These are phyloP conservation scores for Simplicillium aogashimaense DNA, from an alignment of 2,329 filamentous ascomycete species.

Conservation along the genomic window DNA sequence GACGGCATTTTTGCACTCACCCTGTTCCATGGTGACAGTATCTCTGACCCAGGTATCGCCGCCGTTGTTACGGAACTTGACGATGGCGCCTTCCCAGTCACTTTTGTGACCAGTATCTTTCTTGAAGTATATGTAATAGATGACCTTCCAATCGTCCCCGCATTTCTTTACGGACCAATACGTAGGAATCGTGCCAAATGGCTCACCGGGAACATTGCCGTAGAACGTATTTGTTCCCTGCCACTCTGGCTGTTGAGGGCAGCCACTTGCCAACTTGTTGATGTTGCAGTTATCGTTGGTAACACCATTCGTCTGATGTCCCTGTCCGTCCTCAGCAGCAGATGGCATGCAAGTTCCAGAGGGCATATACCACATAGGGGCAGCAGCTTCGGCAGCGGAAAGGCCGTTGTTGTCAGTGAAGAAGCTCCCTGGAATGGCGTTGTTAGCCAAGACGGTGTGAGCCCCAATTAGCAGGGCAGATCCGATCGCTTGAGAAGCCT, in stretches of 20 bases:
- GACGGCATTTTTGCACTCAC: not conserved
- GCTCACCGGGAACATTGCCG: constrained; percentile 9
- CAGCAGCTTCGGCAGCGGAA: constrained; percentile 8
- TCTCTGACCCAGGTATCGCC: constrained; percentile 8
- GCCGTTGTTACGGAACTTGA: constrained; percentile 10
- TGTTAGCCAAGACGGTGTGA: constrained; percentile 6
- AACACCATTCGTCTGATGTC: constrained; percentile 10
- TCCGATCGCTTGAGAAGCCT: too few species aligned
- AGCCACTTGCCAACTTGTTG: constrained; percentile 5
- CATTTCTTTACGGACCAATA: constrained; percentile 10
- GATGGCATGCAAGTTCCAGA: constrained; percentile 11
- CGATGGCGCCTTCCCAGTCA: constrained; percentile 13
- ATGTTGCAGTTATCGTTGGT: constrained; percentile 10
- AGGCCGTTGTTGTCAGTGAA: constrained; percentile 8
- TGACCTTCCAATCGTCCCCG: constrained; percentile 11
- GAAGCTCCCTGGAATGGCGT: constrained; percentile 4
- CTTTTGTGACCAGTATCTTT: constrained; percentile 14
- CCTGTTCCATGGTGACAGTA: constrained; percentile 9
- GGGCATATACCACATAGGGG: constrained; percentile 10
- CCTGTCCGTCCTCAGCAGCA: constrained; percentile 9
- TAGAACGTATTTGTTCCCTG: constrained; percentile 10
- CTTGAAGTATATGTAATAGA: constrained; percentile 15
- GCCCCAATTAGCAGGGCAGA: not conserved
- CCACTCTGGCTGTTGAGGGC: constrained; percentile 7
- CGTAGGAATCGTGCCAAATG: constrained; percentile 9